Evolutionary conservation across 2,329 filamentous ascomycete genomes (phyloP), one percentile per base, ranked within the genome.

Genomic region (Arthrobotrys sinensis): DNA sequence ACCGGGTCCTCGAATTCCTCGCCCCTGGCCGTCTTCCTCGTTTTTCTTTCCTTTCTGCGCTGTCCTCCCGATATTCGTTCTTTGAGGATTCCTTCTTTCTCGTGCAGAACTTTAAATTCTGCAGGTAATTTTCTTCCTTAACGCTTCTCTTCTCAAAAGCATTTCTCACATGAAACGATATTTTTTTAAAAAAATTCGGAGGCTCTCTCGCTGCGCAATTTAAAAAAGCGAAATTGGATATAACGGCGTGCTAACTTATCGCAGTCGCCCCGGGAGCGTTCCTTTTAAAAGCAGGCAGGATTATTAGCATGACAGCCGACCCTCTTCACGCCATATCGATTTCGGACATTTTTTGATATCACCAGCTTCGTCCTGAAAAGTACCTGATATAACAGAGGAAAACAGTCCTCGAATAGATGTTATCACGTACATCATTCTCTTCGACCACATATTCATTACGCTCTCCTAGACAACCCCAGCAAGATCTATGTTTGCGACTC

Each of bases 221-320:
- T 72, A 21, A 72, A 57, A 57, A 73, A 60, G 60, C 60, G 69
- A 73, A 52, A 73, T 73, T 73, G 69, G 48, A 60, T 55, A 52
- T 14, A 60, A 53, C 60, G 48, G 48, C 60, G 45, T 64, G 57
- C 43, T 53, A 48, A 73, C 60, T 60, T 65, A 66, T 66, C 60
- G 28, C 40, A 43, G 53, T 21, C 40, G 36, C 24, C 50, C 60
- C 24, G 50, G 62, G 40, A 28, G 14, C 46, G 12, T 72, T 72
- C 16, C 40, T 57, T 53, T 53, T 53, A 72, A 73, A 48, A 57
- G 38, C 53, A 53, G 57, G 32, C 60, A 66, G 43, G 50, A 53
- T 65, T 28, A 73, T 38, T 60, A 64, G 60, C n/a, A 21, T 48
- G 34, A 62, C 52, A 60, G 48, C 24, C 50, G 40, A 48, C 60